Conservation (phyloP, 1,284 basidiomycete genomes). For the Meripilus lineatus region DNA sequence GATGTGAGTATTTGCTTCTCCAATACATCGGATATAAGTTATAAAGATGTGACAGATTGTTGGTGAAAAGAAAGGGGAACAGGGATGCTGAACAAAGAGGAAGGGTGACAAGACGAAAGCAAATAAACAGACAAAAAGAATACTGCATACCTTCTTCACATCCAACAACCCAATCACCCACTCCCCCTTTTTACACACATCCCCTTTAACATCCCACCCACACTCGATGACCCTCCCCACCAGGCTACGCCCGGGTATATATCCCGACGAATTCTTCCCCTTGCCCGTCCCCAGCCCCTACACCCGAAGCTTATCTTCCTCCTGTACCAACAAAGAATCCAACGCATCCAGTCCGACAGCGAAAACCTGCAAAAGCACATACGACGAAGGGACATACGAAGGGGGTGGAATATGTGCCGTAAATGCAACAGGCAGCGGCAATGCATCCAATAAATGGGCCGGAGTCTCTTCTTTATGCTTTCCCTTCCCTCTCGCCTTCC, state of each 20-base stretch:
- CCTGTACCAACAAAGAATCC: slow-evolving; percentile 60
- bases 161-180: slow-evolving; percentile 80
- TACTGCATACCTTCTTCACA: slow-evolving; percentile 61
- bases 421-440: slow-evolving; percentile 44
- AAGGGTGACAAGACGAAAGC: too few species aligned
- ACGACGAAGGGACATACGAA: slow-evolving; percentile 55
- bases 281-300: slow-evolving; percentile 8
- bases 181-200: slow-evolving; percentile 66
- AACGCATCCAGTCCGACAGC: slow-evolving; percentile 75
- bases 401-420: slow-evolving; percentile 72
- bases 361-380: slow-evolving; percentile 81
- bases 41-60: slow-evolving; percentile 4
- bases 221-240: slow-evolving; percentile 76
- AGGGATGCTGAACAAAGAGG: too few species aligned
- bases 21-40: not conserved
- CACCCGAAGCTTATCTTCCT: slow-evolving; percentile 33
- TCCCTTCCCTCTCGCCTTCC: slow-evolving; percentile 12
- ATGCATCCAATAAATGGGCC: slow-evolving; percentile 35
- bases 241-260: slow-evolving; percentile 79
- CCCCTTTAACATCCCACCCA: slow-evolving; percentile 73
- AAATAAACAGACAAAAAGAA: slow-evolving; percentile 9
- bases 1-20: slow-evolving; percentile 1
- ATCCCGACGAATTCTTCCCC: slow-evolving; percentile 46
- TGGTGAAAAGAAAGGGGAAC: not conserved
- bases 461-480: slow-evolving; percentile 29